Conservation (phyloP, 192 early-diverging fungal genomes). For the Umbelopsis isabellina region DNA sequence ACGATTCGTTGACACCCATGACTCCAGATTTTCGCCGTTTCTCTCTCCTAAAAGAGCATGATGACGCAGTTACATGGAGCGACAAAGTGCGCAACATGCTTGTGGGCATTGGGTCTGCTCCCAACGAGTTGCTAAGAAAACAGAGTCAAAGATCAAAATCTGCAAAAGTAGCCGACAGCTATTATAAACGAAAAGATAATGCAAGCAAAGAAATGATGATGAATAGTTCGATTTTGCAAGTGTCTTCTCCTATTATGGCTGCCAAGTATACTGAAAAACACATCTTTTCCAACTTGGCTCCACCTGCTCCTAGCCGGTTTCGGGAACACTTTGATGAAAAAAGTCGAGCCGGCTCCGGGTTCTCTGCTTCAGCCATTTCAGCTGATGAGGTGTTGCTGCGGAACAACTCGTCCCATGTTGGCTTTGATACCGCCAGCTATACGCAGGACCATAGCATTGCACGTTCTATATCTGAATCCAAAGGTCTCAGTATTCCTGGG, state of each 20-base stretch:
- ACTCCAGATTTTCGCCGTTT: conserved; percentile 11
- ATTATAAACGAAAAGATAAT: not conserved
- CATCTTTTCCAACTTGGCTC: not conserved
- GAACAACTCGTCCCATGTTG: not conserved
- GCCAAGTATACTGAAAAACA: conserved; percentile 3
- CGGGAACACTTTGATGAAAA: conserved; percentile 14
- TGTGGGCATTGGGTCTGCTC: not conserved
- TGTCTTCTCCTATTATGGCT: conserved; percentile 3
- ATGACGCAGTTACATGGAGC: conserved; percentile 13
- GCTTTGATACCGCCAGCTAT: conserved; percentile 9
- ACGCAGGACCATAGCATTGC: not conserved
- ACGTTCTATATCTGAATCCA: conserved; percentile 1
- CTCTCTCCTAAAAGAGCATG: conserved; percentile 2
- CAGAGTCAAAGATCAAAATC: conserved; percentile 11
- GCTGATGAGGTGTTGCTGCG: conserved; percentile 2
- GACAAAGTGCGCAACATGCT: conserved; percentile 9
- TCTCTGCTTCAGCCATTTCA: conserved; percentile 16
- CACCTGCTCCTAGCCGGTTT: conserved; percentile 8
- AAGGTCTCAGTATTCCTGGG: conserved; percentile 2
- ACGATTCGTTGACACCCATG: not conserved
- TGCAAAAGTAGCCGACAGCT: not conserved
- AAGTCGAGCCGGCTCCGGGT: not conserved
- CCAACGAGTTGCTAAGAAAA: not conserved
- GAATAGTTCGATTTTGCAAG: not conserved
- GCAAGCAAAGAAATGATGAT: not conserved